Conservation (phyloP, 805 yeast genomes). For the Wickerhamomyces canadensis region DNA sequence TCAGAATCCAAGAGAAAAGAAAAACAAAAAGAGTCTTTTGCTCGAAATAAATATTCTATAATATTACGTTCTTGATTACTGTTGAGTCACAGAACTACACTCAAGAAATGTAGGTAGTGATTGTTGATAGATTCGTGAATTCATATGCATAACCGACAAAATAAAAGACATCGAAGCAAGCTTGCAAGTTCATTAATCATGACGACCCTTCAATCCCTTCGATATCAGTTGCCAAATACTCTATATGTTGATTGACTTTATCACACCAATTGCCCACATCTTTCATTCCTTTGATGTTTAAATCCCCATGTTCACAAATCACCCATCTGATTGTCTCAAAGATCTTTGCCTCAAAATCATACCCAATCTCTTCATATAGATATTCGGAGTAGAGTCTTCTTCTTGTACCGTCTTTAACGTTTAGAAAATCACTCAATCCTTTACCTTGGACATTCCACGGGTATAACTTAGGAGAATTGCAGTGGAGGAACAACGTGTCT, state of each 20-base stretch:
- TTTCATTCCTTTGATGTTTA: conserved; percentile 33
- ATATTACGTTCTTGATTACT: too few species aligned
- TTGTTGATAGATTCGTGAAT: too few species aligned
- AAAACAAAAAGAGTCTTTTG: too few species aligned
- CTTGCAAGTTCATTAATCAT: too few species aligned
- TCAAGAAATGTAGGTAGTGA: too few species aligned
- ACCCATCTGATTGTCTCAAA: conserved; percentile 25
- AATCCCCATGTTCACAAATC: conserved; percentile 27
- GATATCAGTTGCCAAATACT: conserved; percentile 24
- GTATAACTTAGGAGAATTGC: conserved; percentile 25
- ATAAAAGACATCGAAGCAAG: too few species aligned
- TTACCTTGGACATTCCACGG: conserved; percentile 25
- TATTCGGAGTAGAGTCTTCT: conserved; percentile 18
- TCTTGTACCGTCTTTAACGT: conserved; percentile 15
- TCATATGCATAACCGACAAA: too few species aligned
- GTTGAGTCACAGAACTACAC: too few species aligned
- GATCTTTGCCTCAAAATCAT: conserved; percentile 25
- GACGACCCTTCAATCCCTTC: too few species aligned
- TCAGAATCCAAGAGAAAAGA: too few species aligned
- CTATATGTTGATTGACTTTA: conserved; percentile 32
- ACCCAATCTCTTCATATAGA: conserved; percentile 20
- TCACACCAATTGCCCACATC: conserved; percentile 33
- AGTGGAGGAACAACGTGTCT: conserved; percentile 23
- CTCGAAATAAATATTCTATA: too few species aligned
- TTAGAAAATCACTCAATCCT: conserved; percentile 19